Evolutionary conservation across 495 filamentous ascomycete genomes (phyloP), one percentile per base, ranked within the genome.

Genomic region (Penicillium malachiteum): DNA sequence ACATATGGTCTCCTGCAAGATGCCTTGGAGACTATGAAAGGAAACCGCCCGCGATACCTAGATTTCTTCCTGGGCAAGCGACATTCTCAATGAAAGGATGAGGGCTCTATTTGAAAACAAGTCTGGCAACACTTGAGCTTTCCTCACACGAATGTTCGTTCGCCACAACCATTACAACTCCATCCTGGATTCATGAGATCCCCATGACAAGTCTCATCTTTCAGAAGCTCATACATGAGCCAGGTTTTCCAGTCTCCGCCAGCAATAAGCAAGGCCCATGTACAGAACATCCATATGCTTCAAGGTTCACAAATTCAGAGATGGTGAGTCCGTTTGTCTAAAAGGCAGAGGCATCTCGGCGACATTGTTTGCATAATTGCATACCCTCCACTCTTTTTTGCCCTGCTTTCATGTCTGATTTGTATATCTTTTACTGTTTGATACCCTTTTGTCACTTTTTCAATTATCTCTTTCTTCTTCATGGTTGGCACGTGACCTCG

Each of bases 1-100:
- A 79, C 71, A 18, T 96, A 89, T 74, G 94, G 94, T 37, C 74
- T 96, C 33, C 59, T 84, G 42, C 92, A 98, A 71, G 94, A 96
- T 71, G 75, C 73, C 34, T 51, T 92, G 26, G 79, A 77, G 44
- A 72, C 81, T 17, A 62, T 79, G 26, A 86, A 82, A 65, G 91
- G 92, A 34, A 83, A 88, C 51, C 79, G 77, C 48, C 79, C 89
- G 35, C 78, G 82, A 7, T 94, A 93, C 64, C 69, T 94, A 54
- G 84, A 92, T 14, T 89, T 84, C 56, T 56, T 89, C 18, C 65
- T 82, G 43, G 78, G 81, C 2, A 66, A 69, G 7, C 63, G 64
- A 35, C 61, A 63, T 14, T 60, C 62, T n/a, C 58, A 49, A 11
- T n/a, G 12, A 12, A 3, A 47, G 6, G 52, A 53, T 10, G 60